phyloP scores from a whole-genome alignment of 169 alveolate species.

The Theileria equi region DNA sequence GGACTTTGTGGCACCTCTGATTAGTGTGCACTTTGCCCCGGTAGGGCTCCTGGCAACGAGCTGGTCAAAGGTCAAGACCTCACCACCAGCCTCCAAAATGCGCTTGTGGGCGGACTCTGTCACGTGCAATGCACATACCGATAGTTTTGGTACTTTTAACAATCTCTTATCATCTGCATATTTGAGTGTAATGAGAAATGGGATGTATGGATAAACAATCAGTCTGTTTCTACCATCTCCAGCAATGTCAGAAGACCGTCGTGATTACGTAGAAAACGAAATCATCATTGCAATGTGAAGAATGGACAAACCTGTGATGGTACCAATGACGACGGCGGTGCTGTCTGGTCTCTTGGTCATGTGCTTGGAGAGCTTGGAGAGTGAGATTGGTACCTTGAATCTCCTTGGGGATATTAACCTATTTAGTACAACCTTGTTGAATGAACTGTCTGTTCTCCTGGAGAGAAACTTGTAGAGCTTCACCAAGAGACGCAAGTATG shows the following conservation, averaged over 20 bases:
- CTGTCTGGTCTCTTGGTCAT: constrained; percentile 85
- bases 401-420: constrained; percentile 90
- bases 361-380: constrained; percentile 88
- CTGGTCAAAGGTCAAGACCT: constrained; percentile 95
- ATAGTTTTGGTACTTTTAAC: constrained; percentile 83
- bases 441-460: constrained; percentile 90
- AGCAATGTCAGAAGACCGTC: constrained; percentile 83
- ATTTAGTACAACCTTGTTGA: constrained; percentile 89
- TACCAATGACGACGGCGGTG: constrained; percentile 95
- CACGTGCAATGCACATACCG: constrained; percentile 94
- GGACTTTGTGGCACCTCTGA: constrained; percentile 93
- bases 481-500: constrained; percentile 84
- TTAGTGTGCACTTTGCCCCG: constrained; percentile 89
- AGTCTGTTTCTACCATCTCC: constrained; percentile 73
- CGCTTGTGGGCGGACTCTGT: constrained; percentile 97
- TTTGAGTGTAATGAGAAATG: background rate
- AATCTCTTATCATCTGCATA: constrained; percentile 86
- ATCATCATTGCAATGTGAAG: constrained; percentile 65
- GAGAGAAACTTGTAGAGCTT: constrained; percentile 85
- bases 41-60: constrained; percentile 90
- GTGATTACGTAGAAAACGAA: constrained; percentile 76
- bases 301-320: constrained; percentile 93
- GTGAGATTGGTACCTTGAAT: constrained; percentile 90
- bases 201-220: background rate
- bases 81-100: constrained; percentile 95